Percentiles rank a stretch among this genome's conserved stretches.
phyloP scores from a whole-genome alignment of 371 early-diverging fungal species.

The Catenaria anguillulae region DNA sequence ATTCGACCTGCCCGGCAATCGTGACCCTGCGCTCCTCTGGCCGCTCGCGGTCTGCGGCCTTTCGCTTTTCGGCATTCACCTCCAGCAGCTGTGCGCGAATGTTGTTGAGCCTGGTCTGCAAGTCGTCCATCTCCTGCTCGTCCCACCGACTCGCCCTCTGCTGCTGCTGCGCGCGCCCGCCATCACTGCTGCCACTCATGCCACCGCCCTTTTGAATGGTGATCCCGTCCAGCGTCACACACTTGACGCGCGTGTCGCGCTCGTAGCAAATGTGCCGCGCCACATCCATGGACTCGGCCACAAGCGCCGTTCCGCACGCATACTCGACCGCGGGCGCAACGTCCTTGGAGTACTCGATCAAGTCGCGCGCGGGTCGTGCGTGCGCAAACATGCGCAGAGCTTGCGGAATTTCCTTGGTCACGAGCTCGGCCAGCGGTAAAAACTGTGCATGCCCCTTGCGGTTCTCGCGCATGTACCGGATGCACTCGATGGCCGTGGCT shows the following conservation, averaged over 20 bases:
- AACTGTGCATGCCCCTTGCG: constrained; percentile 85
- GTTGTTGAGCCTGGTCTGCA: constrained; percentile 51
- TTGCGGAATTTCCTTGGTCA: constrained; percentile 62
- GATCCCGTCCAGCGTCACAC: constrained; percentile 83
- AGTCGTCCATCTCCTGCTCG: constrained; percentile 58
- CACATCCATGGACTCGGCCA: constrained; percentile 71
- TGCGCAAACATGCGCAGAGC: constrained; percentile 33
- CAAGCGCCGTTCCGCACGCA: constrained; percentile 71
- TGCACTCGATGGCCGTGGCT: constrained; percentile 40
- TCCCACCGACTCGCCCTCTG: constrained; percentile 56
- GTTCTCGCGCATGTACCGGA: constrained; percentile 81
- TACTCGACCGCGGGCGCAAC: constrained; percentile 68
- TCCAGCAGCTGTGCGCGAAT: constrained; percentile 53
- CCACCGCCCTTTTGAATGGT: constrained; percentile 89
- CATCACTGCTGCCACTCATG: constrained; percentile 74
- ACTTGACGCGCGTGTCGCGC: constrained; percentile 64
- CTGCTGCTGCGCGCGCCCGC: constrained; percentile 12
- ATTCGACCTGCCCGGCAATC: constrained; percentile 37
- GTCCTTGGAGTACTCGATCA: constrained; percentile 64
- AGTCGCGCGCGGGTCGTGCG: constrained; percentile 72
- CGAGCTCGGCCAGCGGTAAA: constrained; percentile 70
- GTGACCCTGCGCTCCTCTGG: constrained; percentile 41
- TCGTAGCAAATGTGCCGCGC: constrained; percentile 78
- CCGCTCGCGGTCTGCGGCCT: constrained; percentile 45
- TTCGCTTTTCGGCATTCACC: constrained; percentile 51